phyloP scores from a whole-genome alignment of 2,329 filamentous ascomycete genomes.

The Neonectria punicea region DNA sequence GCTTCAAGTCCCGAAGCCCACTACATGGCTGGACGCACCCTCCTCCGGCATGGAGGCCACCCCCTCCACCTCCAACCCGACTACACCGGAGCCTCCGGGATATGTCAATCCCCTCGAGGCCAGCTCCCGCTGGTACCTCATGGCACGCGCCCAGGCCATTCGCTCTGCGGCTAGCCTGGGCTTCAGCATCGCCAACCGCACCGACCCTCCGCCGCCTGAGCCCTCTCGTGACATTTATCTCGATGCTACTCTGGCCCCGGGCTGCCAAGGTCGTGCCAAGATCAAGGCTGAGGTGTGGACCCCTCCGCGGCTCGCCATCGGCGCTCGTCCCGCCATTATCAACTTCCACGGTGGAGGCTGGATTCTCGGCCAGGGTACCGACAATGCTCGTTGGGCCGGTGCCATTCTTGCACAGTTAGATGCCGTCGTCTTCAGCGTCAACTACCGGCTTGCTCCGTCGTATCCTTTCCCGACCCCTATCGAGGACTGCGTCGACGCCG shows the following conservation, averaged over 20 bases:
- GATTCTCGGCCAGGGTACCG: constrained; percentile 69
- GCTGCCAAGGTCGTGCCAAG: constrained; percentile 46
- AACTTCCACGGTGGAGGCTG: constrained; percentile 77
- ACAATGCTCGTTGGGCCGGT: constrained; percentile 71
- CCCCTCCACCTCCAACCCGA: constrained; percentile 44
- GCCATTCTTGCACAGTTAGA: constrained; percentile 62
- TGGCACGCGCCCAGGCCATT: constrained; percentile 55
- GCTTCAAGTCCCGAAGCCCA: constrained; percentile 3
- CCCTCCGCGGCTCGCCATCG: constrained; percentile 47
- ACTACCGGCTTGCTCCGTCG: constrained; percentile 75
- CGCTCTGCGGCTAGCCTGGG: constrained; percentile 57
- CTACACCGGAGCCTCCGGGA: constrained; percentile 47
- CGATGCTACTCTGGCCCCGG: constrained; percentile 54
- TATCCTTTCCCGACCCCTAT: constrained; percentile 72
- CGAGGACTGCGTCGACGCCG: constrained; percentile 72
- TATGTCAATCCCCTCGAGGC: constrained; percentile 58
- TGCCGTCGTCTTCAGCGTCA: constrained; percentile 71
- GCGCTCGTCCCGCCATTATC: constrained; percentile 64
- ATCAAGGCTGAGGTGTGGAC: constrained; percentile 61
- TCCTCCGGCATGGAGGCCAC: constrained; percentile 34
- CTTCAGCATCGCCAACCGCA: constrained; percentile 55
- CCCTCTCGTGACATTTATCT: constrained; percentile 54
- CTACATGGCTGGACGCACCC: constrained; percentile 15
- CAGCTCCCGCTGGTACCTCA: constrained; percentile 56
- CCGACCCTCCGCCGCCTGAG: constrained; percentile 52